Percentiles rank a stretch among this genome's conserved stretches.
Conservation (phyloP, 108 stramenopile species). For the Stephanodiscus minutulus region DNA sequence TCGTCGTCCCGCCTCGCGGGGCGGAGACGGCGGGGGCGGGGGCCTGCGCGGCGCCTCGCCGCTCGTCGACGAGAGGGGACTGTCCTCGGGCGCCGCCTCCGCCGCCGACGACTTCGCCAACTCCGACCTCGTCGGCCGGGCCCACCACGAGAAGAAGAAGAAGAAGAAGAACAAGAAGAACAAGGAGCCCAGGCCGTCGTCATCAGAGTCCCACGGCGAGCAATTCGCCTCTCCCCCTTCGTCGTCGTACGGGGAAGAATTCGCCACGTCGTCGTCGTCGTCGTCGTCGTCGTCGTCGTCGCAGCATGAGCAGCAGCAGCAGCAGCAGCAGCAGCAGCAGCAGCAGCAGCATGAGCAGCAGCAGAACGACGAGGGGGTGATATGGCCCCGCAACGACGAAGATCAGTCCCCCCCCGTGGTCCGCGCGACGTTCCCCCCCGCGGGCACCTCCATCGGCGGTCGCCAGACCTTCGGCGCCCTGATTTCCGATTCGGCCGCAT, state of each 20-base stretch:
- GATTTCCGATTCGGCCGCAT: background rate
- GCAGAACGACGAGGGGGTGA: too few relatives aligned
- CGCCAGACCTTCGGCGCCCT: conserved; percentile 34
- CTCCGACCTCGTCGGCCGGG: background rate
- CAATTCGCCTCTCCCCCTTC: too few relatives aligned
- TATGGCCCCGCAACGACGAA: background rate
- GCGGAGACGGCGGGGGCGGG: too few relatives aligned
- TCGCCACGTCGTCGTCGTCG: background rate
- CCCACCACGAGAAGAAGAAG: background rate
- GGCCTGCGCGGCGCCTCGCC: background rate
- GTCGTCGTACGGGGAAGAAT: background rate
- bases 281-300: background rate
- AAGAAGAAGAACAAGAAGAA: too few relatives aligned
- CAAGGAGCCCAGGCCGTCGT: too few relatives aligned
- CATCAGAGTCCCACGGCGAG: too few relatives aligned
- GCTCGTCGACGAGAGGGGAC: too few relatives aligned
- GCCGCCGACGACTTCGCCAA: background rate
- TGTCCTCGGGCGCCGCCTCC: background rate
- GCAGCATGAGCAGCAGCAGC: background rate
- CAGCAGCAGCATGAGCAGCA: background rate
- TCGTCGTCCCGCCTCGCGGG: too few relatives aligned
- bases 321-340: background rate
- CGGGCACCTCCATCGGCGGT: conserved; percentile 11
- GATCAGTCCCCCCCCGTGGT: conserved; percentile 11
- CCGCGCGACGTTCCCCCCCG: conserved; percentile 29